phyloP scores from a whole-genome alignment of 352 stramenopile genomes.

The Phytophthora lateralis region DNA sequence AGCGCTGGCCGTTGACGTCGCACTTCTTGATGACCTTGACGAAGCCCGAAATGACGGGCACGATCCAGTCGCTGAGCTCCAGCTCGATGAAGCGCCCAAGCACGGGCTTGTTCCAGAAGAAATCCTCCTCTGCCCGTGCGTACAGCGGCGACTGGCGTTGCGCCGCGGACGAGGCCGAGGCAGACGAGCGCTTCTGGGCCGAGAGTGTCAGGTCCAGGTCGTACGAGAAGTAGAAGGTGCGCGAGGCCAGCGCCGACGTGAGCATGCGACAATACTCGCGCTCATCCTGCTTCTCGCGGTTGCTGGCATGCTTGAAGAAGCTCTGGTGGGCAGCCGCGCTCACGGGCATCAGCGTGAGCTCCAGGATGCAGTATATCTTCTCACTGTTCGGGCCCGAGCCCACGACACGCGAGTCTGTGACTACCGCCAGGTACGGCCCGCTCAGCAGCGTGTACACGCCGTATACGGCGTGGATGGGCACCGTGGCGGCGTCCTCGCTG shows the following conservation, averaged over 20 bases:
- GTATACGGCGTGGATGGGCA: slow-evolving; percentile 78
- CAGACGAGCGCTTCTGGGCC: slow-evolving; percentile 59
- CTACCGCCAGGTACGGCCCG: slow-evolving; percentile 71
- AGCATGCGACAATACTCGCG: slow-evolving; percentile 67
- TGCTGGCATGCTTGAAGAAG: slow-evolving; percentile 53
- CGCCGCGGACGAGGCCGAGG: slow-evolving; percentile 23
- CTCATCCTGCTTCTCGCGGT: slow-evolving; percentile 61
- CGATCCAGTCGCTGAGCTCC: slow-evolving; percentile 74
- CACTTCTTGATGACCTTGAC: slow-evolving; percentile 62
- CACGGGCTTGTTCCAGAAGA: slow-evolving; percentile 93
- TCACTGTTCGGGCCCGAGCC: slow-evolving; percentile 60
- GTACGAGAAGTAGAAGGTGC: slow-evolving; percentile 79
- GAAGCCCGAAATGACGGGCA: slow-evolving; percentile 80
- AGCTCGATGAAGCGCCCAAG: slow-evolving; percentile 58
- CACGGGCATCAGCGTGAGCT: slow-evolving; percentile 63
- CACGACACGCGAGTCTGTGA: slow-evolving; percentile 69
- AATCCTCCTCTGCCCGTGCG: slow-evolving; percentile 83
- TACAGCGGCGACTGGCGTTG: slow-evolving; percentile 36
- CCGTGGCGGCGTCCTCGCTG: slow-evolving; percentile 51
- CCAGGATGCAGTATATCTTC: slow-evolving; percentile 63
- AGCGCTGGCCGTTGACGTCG: slow-evolving; percentile 53
- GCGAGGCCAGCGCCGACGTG: slow-evolving; percentile 47
- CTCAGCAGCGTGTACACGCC: slow-evolving; percentile 73
- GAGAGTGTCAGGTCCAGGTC: slow-evolving; percentile 82
- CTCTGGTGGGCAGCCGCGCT: slow-evolving; percentile 58